Percentiles rank a stretch among this genome's conserved stretches.
Conservation (phyloP, 495 filamentous ascomycete species). For the Aspergillus wentii region DNA sequence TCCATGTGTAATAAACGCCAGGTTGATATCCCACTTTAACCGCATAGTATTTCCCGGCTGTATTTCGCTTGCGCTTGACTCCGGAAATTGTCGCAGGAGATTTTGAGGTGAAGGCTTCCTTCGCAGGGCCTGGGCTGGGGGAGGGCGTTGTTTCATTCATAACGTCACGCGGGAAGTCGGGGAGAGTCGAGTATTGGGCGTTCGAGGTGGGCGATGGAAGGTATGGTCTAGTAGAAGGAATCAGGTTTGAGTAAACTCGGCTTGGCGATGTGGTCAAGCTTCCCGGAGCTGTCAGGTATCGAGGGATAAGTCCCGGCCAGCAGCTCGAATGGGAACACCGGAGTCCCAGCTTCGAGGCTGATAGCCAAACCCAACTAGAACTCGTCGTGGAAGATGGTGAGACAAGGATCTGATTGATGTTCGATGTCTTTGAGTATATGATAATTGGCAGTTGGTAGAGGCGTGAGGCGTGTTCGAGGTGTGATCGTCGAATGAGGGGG, state of each 20-base stretch:
- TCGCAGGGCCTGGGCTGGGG: constrained; percentile 29
- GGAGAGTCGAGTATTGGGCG: neutral
- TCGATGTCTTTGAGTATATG: too few species aligned
- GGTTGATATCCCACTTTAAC: constrained; percentile 73
- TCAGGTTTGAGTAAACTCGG: constrained; percentile 1
- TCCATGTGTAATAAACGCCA: constrained; percentile 84
- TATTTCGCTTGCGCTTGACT: constrained; percentile 59
- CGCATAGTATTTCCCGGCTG: constrained; percentile 75
- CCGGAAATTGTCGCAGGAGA: constrained; percentile 41
- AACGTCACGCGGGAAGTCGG: constrained; percentile 1
- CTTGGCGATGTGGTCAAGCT: constrained; percentile 7
- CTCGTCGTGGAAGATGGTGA: neutral
- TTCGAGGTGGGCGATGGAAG: neutral
- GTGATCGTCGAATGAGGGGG: constrained; percentile 8
- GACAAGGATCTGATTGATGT: too few species aligned
- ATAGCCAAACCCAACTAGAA: constrained; percentile 12
- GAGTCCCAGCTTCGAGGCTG: constrained; percentile 25
- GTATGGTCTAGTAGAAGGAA: neutral
- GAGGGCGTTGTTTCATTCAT: constrained; percentile 38
- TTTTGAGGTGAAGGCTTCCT: constrained; percentile 25
- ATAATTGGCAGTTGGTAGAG: too few species aligned
- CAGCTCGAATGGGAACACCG: constrained; percentile 27
- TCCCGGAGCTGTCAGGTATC: constrained; percentile 7
- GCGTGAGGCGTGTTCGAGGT: too few species aligned
- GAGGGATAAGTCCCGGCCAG: constrained; percentile 17